These are phyloP conservation scores for Heliosperma pusillum DNA, from an alignment of 148 eudicot genomes.

Conservation along the genomic window DNA sequence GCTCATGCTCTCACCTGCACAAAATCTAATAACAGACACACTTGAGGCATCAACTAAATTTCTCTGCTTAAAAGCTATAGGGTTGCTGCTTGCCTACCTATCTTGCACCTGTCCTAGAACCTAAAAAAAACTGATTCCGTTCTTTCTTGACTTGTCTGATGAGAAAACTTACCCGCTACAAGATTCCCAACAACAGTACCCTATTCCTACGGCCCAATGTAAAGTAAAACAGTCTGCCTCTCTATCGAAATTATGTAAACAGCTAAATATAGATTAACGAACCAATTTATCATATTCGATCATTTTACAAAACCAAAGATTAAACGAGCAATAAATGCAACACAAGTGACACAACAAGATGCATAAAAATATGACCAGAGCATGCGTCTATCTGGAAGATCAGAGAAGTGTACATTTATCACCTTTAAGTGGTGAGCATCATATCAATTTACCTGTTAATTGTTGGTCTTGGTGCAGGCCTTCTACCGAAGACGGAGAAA, in stretches of 20 bases:
- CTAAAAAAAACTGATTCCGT: neutral
- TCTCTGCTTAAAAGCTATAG: no score
- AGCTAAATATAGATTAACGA: no score
- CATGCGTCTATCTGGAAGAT: neutral
- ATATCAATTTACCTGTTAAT: conserved; percentile 65
- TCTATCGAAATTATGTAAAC: neutral
- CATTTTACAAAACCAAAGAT: neutral
- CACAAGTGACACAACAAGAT: neutral
- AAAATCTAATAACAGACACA: no score
- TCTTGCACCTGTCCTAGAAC: neutral
- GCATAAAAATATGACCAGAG: neutral
- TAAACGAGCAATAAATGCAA: neutral
- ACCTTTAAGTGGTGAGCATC: neutral
- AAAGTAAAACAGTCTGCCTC: neutral
- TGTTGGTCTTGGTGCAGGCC: conserved; percentile 83
- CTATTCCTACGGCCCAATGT: neutral
- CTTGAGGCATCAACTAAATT: no score
- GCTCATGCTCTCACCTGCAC: no score
- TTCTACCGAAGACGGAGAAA: conserved; percentile 69
- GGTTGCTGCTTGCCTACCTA: no score
- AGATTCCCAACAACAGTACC: neutral
- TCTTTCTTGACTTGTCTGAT: neutral
- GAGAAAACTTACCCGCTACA: neutral
- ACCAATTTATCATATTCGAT: neutral
- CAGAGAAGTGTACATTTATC: neutral